These are phyloP conservation scores for Bombardia bombarda DNA, from an alignment of 495 filamentous ascomycete genomes.

Conservation along the genomic window DNA sequence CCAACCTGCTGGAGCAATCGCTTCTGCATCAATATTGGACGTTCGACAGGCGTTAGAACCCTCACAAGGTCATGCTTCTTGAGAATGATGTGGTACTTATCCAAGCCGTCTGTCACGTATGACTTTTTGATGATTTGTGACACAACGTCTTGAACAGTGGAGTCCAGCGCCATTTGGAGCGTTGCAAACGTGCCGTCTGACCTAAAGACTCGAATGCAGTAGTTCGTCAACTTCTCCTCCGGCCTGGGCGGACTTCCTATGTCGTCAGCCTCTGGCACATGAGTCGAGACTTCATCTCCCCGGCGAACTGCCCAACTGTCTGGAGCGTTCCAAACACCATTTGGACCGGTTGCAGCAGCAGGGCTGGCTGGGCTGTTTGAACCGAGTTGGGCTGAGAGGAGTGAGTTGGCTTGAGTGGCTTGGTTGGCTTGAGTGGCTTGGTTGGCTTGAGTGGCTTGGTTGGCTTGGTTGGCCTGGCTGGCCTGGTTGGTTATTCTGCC, in stretches of 20 bases:
- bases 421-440: no score
- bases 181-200: conserved; percentile 91
- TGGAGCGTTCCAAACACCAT: conserved; percentile 71
- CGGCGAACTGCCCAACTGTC: conserved; percentile 88
- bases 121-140: conserved; percentile 82
- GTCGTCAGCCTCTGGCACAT: conserved; percentile 49
- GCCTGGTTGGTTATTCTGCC: no score
- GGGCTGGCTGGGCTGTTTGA: background rate
- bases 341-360: conserved; percentile 11
- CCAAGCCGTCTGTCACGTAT: conserved; percentile 76
- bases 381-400: conserved; percentile 15
- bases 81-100: conserved; percentile 92
- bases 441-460: no score
- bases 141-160: conserved; percentile 78
- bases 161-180: conserved; percentile 68
- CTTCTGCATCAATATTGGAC: conserved; percentile 88
- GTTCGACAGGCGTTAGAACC: conserved; percentile 68
- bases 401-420: no score
- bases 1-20: conserved; percentile 85
- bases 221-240: conserved; percentile 59
- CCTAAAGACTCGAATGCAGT: conserved; percentile 94
- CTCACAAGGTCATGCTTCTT: conserved; percentile 85
- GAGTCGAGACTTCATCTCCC: conserved; percentile 45
- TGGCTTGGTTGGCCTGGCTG: no score
- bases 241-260: conserved; percentile 51